A percentile compares a stretch with the other conserved stretches of the same genome.
phyloP scores from a whole-genome alignment of 192 early-diverging fungal genomes.

The Lobosporangium transversale region DNA sequence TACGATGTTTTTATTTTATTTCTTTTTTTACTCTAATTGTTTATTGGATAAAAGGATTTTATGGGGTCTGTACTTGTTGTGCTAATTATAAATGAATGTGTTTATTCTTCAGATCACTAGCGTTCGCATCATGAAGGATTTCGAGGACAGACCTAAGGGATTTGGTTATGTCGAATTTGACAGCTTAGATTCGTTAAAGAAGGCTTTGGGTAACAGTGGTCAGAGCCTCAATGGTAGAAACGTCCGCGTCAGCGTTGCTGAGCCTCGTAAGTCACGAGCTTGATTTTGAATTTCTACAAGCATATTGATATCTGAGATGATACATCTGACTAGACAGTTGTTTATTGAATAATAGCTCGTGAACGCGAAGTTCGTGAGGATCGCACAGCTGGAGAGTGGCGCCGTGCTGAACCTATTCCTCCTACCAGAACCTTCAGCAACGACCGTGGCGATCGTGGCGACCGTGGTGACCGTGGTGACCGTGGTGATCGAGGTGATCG shows the following conservation, averaged over 20 bases:
- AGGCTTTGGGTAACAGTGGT: conserved; percentile 75
- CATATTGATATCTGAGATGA: no score
- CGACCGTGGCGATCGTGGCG: conserved; percentile 54
- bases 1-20: conserved; percentile 44
- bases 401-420: conserved; percentile 56
- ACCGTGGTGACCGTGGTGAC: conserved; percentile 43
- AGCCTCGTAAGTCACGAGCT: conserved; percentile 71
- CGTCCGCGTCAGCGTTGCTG: conserved; percentile 90
- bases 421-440: conserved; percentile 55
- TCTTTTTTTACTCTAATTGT: no score
- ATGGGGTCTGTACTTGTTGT: no score
- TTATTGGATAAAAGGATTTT: no score
- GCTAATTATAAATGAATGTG: no score
- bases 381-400: conserved; percentile 69
- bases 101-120: conserved; percentile 66
- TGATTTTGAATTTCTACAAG: background rate
- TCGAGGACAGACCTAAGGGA: conserved; percentile 85
- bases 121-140: conserved; percentile 86
- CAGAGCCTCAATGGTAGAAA: conserved; percentile 72
- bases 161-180: conserved; percentile 98
- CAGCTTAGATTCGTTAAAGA: conserved; percentile 81
- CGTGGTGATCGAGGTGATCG: no score
- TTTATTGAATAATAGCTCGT: conserved; percentile 41
- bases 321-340: no score
- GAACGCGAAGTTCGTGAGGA: conserved; percentile 66